phyloP scores from a whole-genome alignment of 768 basidiomycete species.

The Lactarius vividus region DNA sequence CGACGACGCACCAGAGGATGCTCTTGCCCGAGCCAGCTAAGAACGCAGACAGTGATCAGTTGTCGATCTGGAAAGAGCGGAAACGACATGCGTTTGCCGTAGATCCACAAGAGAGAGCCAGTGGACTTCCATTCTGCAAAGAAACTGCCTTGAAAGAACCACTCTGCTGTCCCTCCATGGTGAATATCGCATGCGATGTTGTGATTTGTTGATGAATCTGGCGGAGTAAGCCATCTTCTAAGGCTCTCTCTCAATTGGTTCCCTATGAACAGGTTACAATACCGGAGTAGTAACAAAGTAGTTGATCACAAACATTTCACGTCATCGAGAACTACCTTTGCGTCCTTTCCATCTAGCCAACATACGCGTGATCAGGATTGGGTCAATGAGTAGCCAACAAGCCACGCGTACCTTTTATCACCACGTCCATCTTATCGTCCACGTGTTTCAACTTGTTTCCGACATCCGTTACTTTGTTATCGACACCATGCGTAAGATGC shows the following conservation, averaged over 20 bases:
- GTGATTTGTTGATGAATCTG: neutral
- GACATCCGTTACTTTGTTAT: too few relatives aligned
- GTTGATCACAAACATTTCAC: neutral
- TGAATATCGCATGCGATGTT: neutral
- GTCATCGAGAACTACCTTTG: too few relatives aligned
- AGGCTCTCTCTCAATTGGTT: neutral
- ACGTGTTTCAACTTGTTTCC: neutral
- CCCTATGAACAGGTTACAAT: neutral
- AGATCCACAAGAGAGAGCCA: neutral
- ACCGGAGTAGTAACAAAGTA: neutral
- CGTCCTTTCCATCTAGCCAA: neutral
- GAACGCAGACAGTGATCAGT: neutral
- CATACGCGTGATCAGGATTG: neutral
- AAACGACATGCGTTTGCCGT: neutral
- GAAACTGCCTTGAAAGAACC: neutral
- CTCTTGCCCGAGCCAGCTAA: neutral
- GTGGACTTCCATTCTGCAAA: neutral
- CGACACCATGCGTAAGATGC: neutral
- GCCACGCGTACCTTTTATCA: neutral
- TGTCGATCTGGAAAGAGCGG: neutral
- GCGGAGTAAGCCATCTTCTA: neutral
- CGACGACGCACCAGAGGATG: neutral
- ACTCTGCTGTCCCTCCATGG: neutral
- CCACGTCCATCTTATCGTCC: neutral
- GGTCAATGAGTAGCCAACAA: neutral